Base-by-base conservation (phyloP, 768 basidiomycete genomes). In the Clathrus columnatus region DNA sequence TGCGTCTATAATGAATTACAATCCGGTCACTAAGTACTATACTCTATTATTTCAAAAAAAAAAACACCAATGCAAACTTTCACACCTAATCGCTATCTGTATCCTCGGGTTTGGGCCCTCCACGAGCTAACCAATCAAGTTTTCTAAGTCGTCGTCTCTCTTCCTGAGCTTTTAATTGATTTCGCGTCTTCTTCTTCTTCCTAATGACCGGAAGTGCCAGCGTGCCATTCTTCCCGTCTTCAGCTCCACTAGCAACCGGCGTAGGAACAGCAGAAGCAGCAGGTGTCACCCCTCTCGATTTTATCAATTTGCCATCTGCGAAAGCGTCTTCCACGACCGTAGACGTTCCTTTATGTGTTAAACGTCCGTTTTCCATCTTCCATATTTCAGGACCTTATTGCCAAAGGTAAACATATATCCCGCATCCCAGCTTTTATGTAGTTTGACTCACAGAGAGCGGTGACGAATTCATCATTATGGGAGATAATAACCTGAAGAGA, bases 361-460 rank as follows among this genome's bases (percentile, higher is more conserved):
- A 76, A 26, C 79, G 79, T 10, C 94, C 94, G 49, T 69, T 82
- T 49, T 94, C 91, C 63, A 98, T 82, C 64, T 94, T 79, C 94
- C 95, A 98, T 60, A 94, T 93, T 71, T 97, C 93, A 46, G 88
- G 84, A 64, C 87, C 88, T 88, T n/a, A n/a, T n/a, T n/a, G n/a
- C n/a, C n/a, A n/a, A n/a, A n/a, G n/a, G n/a, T 55, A 49, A 45
- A 50, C 30, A 50, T 57, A 54, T 60, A 44, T 41, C 48, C 8
- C 43, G 48, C 23, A 41, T 20, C 54, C 54, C 57, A 50, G 50
- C 58, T 44, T 55, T 44, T n/a, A n/a, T n/a, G 41, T 14, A n/a
- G n/a, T n/a, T n/a, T n/a, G n/a, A n/a, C 85, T 67, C 66, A 90
- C 88, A 90, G 50, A 92, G 73, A 11, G 89, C 84, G 30, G 79